Evolutionary conservation across 306 rosid species (phyloP).

Genomic region (Malus sylvestris): DNA sequence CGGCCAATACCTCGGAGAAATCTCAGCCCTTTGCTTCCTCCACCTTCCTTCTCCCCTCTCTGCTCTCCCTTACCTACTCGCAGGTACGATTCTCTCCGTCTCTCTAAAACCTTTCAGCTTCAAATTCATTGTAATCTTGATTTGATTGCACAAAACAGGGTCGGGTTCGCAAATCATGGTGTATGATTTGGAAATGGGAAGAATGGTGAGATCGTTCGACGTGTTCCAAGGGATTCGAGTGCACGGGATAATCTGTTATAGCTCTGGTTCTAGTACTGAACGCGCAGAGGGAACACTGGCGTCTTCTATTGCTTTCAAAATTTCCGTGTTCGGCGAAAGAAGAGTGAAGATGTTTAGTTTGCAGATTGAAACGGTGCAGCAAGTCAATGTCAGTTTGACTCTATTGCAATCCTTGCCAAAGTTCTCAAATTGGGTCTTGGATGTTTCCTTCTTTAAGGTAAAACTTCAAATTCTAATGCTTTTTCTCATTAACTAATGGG

Average conservation of each 20-base stretch:
- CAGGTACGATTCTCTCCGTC: conserved; percentile 31
- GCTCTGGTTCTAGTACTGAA: not conserved
- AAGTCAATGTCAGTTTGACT: conserved; percentile 19
- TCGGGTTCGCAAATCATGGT: conserved; percentile 68
- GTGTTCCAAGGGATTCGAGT: conserved; percentile 89
- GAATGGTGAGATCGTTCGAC: conserved; percentile 33
- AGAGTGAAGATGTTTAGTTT: conserved; percentile 58
- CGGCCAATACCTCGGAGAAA: conserved; percentile 80
- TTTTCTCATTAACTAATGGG: too few relatives aligned
- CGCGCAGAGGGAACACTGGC: not conserved
- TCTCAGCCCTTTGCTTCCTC: conserved; percentile 84
- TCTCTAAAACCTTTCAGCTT: not conserved
- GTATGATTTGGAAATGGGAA: conserved; percentile 49
- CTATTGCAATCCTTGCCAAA: conserved; percentile 52
- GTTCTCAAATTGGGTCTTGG: conserved; percentile 75
- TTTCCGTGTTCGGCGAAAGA: conserved; percentile 74
- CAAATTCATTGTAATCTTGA: not conserved
- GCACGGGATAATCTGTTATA: conserved; percentile 56
- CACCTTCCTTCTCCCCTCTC: conserved; percentile 43
- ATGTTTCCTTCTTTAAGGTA: conserved; percentile 78
- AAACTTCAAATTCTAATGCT: too few relatives aligned
- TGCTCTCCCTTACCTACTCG: conserved; percentile 61
- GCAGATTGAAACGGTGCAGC: conserved; percentile 23
- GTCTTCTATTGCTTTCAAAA: conserved; percentile 7
- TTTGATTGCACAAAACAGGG: conserved; percentile 33